Evolutionary conservation across 306 rosid species (phyloP).

Genomic region (Malus sieversii): DNA sequence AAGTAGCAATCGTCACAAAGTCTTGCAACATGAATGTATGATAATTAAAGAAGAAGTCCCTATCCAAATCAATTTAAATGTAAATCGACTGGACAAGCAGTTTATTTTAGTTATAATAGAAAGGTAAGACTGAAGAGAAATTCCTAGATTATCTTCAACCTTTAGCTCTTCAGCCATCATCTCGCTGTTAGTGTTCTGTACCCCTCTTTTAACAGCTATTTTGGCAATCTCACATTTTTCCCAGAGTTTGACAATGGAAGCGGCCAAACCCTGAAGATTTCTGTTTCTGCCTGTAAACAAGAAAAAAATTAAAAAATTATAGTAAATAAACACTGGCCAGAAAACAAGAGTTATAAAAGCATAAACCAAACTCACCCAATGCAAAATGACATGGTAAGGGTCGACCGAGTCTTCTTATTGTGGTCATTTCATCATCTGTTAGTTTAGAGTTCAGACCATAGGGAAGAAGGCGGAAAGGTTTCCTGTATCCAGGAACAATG

Average conservation of each 20-base stretch:
- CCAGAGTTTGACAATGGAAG: slow-evolving; percentile 79
- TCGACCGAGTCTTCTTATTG: slow-evolving; percentile 66
- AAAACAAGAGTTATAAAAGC: slow-evolving; percentile 1
- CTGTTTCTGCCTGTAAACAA: slow-evolving; percentile 58
- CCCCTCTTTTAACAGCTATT: slow-evolving; percentile 89
- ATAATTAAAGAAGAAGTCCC: neutral
- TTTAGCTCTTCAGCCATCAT: slow-evolving; percentile 86
- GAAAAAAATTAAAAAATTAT: neutral
- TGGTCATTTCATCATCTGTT: slow-evolving; percentile 90
- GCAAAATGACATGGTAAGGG: slow-evolving; percentile 87
- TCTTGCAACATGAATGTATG: neutral
- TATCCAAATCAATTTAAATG: neutral
- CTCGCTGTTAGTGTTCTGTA: slow-evolving; percentile 69
- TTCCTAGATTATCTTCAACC: slow-evolving; percentile 31
- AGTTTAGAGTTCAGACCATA: slow-evolving; percentile 76
- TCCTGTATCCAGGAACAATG: slow-evolving; percentile 63
- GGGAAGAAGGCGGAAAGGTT: slow-evolving; percentile 94
- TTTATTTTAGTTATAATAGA: neutral
- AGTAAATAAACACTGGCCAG: slow-evolving; percentile 13
- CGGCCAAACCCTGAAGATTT: slow-evolving; percentile 83
- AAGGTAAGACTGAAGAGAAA: neutral
- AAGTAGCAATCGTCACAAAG: neutral
- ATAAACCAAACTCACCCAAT: slow-evolving; percentile 53
- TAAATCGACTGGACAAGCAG: neutral
- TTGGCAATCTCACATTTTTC: slow-evolving; percentile 90